A percentile compares a stretch with the other conserved stretches of the same genome.
These are phyloP conservation scores for Solanum medicagineum DNA, from an alignment of 257 asterid species.

Conservation along the genomic window DNA sequence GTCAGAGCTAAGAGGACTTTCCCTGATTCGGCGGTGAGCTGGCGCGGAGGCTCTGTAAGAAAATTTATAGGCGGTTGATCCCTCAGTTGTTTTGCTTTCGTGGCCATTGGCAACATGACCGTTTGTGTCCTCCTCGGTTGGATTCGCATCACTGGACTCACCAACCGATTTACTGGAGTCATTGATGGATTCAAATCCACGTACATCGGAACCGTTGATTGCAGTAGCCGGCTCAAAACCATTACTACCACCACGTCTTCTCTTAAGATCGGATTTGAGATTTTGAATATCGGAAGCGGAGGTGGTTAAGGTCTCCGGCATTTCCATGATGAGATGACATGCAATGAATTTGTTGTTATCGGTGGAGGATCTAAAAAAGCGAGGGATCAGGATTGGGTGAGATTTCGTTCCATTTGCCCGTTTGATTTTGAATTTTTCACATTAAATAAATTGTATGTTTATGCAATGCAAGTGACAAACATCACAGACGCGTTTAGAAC, in stretches of 20 bases:
- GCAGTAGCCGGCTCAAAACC: neutral
- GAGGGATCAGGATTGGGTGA: neutral
- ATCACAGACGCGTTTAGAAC: neutral
- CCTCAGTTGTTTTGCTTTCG: slow-evolving; percentile 17
- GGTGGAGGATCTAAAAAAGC: neutral
- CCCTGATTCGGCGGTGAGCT: slow-evolving; percentile 74
- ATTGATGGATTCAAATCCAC: neutral
- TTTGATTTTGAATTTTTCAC: neutral
- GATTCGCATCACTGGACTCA: neutral
- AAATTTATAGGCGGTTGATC: slow-evolving; percentile 24
- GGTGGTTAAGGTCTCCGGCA: slow-evolving; percentile 22
- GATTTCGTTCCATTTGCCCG: neutral
- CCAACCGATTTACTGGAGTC: neutral
- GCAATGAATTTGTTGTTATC: neutral
- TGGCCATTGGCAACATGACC: slow-evolving; percentile 14
- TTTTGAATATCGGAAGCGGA: neutral
- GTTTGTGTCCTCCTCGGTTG: slow-evolving; percentile 5
- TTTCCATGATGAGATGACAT: slow-evolving; percentile 21
- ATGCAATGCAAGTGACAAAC: neutral
- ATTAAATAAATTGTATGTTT: neutral
- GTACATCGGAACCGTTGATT: neutral
- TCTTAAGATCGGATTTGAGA: neutral
- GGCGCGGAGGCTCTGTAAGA: slow-evolving; percentile 68
- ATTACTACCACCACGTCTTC: neutral
- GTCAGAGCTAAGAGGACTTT: slow-evolving; percentile 95